A percentile compares a stretch with the other conserved stretches of the same genome.
These are phyloP conservation scores for rapeseed (Brassica napus) DNA, from an alignment of 345 rosid genomes.

Conservation along the genomic window DNA sequence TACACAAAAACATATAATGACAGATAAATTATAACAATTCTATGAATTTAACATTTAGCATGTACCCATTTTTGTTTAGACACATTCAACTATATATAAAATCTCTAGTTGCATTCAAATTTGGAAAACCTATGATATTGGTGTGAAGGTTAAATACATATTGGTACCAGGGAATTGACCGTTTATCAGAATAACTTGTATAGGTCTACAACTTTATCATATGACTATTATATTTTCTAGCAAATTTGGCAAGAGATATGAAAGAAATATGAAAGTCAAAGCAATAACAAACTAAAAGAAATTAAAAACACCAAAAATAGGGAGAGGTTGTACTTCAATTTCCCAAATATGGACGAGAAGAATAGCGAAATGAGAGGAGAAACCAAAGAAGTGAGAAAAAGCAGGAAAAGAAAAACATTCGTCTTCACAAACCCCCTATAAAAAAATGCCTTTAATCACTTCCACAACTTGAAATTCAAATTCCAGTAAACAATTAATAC, in stretches of 20 bases:
- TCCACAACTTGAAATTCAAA: neutral
- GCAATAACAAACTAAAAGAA: neutral
- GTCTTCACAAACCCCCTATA: slow-evolving; percentile 13
- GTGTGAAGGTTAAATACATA: neutral
- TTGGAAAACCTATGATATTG: neutral
- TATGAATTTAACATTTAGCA: neutral
- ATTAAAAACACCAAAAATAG: slow-evolving; percentile 29
- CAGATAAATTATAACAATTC: neutral
- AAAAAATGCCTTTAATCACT: slow-evolving; percentile 3
- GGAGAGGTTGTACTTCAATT: slow-evolving; percentile 23
- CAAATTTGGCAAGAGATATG: neutral
- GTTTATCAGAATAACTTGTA: neutral
- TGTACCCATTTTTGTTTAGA: neutral
- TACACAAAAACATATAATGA: too few relatives aligned
- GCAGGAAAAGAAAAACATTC: slow-evolving; percentile 21
- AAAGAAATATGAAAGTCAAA: neutral
- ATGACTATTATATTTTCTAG: neutral
- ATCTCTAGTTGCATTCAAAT: neutral
- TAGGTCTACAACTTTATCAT: neutral
- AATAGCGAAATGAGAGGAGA: slow-evolving; percentile 35
- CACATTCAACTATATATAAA: neutral
- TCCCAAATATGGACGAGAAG: slow-evolving; percentile 27
- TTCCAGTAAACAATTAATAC: neutral
- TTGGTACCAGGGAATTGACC: neutral
- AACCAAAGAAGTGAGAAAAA: slow-evolving; percentile 28